Base-by-base conservation (phyloP, 331 rosid genomes). In the Malus hybrid region DNA sequence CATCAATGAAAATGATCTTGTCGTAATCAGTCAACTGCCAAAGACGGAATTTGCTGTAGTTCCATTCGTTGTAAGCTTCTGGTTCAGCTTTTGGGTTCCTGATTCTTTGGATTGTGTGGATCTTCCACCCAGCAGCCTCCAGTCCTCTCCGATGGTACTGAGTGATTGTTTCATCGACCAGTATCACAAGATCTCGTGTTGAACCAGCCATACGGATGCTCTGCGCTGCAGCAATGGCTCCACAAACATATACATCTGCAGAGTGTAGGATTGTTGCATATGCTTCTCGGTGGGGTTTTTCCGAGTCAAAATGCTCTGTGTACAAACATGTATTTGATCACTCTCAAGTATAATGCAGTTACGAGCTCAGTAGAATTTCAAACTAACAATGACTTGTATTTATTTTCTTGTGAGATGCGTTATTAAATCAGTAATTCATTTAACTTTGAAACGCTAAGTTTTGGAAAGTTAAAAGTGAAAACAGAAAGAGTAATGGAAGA, bases 221-320 rank as follows among this genome's bases (percentile, higher is more conserved):
- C 70, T 92, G 96, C 0, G 97, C 97, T 0, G 96, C 97, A 34
- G 95, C 90, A 57, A 94, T 94, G 19, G 99, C 97, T 69, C 99
- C 99, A 48, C 96, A 94, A 20, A 92, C 96, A 76, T 92, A 94
- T 48, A 84, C 90, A 82, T 92, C 85, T 55, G 99, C 99, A 64
- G 97, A 94, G 73, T 94, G 97, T 71, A 94, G 92, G 79, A 94
- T 94, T 68, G 97, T 94, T 56, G 96, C 99, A 76, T 90, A 94
- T 10, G 99, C 99, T 85, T 94, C 92, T 76, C 96, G 79, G 6
- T 54, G 80, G 55, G 65, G 83, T 76, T 87, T 90, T 64, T 93
- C 93, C 3, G 84, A 78, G 85, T 86, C 86, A 65, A 79, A 82
- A 75, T 81, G 28, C 78, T 88, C 99, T 94, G 96, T 44, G 78